Evolutionary conservation across 768 basidiomycete genomes (phyloP).

Genomic region (Podaxis sp.): DNA sequence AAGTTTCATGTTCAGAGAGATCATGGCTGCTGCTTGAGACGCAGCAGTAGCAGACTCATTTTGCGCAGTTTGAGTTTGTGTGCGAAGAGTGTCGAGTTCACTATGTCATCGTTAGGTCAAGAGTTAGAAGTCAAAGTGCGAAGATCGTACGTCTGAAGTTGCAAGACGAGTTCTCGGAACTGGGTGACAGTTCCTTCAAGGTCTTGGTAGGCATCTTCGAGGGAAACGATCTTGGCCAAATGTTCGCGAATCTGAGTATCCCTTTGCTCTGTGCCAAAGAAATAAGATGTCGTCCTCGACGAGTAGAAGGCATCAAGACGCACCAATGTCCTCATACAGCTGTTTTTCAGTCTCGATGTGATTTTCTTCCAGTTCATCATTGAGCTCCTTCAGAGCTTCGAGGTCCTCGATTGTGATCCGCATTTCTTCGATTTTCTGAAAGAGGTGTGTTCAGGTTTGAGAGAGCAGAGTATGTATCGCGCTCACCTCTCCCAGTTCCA

Average conservation of each 20-base stretch:
- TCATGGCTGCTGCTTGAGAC: conserved; percentile 88
- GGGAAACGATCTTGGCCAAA: conserved; percentile 53
- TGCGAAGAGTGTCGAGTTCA: conserved; percentile 81
- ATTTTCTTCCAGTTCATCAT: conserved; percentile 96
- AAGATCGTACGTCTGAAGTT: conserved; percentile 66
- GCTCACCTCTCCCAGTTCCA: conserved; percentile 83
- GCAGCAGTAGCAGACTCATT: conserved; percentile 79
- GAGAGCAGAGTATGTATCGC: not conserved
- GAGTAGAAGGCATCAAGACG: conserved; percentile 20
- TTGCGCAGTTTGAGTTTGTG: conserved; percentile 83
- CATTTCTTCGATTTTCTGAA: conserved; percentile 97
- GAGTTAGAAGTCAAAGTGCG: not conserved
- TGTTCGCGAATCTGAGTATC: conserved; percentile 73
- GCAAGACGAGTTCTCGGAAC: conserved; percentile 89
- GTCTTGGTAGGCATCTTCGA: conserved; percentile 83
- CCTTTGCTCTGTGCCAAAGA: conserved; percentile 46
- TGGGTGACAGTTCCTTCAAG: conserved; percentile 85
- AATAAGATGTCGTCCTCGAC: not conserved
- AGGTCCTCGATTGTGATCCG: conserved; percentile 94
- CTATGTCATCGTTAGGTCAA: conserved; percentile 35
- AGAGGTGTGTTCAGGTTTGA: not conserved
- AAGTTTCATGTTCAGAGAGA: conserved; percentile 92
- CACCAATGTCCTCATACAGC: conserved; percentile 87
- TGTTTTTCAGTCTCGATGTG: conserved; percentile 92
- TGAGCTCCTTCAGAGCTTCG: conserved; percentile 93